Evolutionary conservation across 768 basidiomycete species (phyloP).

Genomic region (Terana coerulea): DNA sequence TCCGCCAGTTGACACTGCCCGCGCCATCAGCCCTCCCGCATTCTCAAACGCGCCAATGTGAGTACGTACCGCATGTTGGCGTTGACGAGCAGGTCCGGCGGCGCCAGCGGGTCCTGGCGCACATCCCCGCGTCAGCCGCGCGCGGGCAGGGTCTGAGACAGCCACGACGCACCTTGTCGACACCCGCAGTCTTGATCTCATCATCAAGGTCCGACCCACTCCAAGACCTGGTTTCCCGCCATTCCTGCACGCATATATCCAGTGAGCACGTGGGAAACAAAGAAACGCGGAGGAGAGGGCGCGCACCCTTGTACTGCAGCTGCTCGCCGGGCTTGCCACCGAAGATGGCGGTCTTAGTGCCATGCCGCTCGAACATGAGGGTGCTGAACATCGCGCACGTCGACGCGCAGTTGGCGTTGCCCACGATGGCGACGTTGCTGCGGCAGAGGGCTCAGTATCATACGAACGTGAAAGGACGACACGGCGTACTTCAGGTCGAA

Average conservation of each 20-base stretch:
- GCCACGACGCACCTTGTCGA: conserved; percentile 27
- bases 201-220: conserved; percentile 58
- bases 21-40: no score
- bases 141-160: not conserved
- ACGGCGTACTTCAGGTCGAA: conserved; percentile 37
- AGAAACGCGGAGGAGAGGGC: conserved; percentile 7
- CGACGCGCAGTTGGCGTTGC: conserved; percentile 44
- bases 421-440: conserved; percentile 25
- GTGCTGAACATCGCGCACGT: conserved; percentile 65
- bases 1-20: no score
- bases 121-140: not conserved
- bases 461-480: no score
- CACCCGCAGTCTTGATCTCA: conserved; percentile 50
- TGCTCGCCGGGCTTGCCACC: conserved; percentile 51
- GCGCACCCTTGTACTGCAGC: conserved; percentile 45
- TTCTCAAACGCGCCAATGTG: no score
- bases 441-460: not conserved
- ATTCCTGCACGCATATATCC: conserved; percentile 28
- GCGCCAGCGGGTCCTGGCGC: conserved; percentile 31
- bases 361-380: conserved; percentile 53
- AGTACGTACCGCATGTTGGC: conserved; percentile 44
- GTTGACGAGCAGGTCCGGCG: conserved; percentile 34
- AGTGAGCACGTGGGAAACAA: not conserved
- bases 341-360: conserved; percentile 50
- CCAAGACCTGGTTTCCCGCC: conserved; percentile 61